Conservation (phyloP, 257 asterid genomes). For the Ophiorrhiza pumila region DNA sequence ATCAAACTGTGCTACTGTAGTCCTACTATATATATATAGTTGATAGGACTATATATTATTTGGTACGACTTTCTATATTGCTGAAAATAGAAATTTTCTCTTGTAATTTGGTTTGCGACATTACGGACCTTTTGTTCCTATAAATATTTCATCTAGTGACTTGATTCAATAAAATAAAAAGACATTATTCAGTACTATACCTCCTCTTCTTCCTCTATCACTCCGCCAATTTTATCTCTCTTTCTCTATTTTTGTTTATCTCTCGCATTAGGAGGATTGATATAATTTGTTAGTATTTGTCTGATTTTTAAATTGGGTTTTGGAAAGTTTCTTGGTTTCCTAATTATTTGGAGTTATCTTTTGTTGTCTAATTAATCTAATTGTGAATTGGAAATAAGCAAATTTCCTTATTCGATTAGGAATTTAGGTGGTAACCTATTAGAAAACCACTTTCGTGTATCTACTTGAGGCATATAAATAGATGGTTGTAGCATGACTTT, state of each 20-base stretch:
- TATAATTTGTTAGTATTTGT: not conserved
- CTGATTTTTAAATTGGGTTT: not conserved
- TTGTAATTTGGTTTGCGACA: slow-evolving; percentile 13
- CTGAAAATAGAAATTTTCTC: slow-evolving; percentile 30
- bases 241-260: not conserved
- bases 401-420: no score
- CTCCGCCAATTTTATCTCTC: no score
- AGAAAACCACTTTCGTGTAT: no score
- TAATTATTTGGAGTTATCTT: no score
- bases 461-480: no score
- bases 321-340: no score
- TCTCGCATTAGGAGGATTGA: not conserved
- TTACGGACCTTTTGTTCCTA: not conserved
- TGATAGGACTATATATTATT: slow-evolving; percentile 22
- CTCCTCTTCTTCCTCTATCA: slow-evolving; percentile 5
- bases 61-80: slow-evolving; percentile 22
- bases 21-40: slow-evolving; percentile 22
- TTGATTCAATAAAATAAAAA: slow-evolving; percentile 3
- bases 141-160: not conserved
- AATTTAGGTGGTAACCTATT: no score
- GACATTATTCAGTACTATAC: no score
- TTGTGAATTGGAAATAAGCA: no score
- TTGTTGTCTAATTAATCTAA: no score
- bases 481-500: no score
- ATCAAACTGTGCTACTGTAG: slow-evolving; percentile 14